These are phyloP conservation scores for Claviceps pazoutovae DNA, from an alignment of 2,329 filamentous ascomycete genomes.

Conservation along the genomic window DNA sequence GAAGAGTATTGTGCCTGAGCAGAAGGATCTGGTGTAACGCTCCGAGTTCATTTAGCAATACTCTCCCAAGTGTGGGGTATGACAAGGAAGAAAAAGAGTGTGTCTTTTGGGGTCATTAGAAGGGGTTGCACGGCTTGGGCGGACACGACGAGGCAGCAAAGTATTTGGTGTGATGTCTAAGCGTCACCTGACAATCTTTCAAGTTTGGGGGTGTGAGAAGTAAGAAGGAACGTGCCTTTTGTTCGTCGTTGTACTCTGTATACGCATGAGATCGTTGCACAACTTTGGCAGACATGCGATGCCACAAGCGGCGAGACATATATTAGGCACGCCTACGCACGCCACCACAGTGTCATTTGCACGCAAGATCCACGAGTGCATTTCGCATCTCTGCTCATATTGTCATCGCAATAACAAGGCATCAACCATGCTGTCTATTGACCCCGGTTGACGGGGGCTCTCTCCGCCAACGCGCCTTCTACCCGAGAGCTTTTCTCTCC, in stretches of 20 bases:
- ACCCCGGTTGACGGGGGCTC: slow-evolving; percentile 31
- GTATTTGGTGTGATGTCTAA: too few relatives aligned
- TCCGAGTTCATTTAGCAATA: too few relatives aligned
- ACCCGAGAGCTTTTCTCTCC: slow-evolving; percentile 10
- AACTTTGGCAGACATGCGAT: neutral
- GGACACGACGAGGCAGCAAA: too few relatives aligned
- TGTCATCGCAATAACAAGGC: neutral
- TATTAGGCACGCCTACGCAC: neutral
- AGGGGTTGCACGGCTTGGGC: too few relatives aligned
- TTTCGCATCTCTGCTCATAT: neutral
- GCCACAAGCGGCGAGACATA: too few relatives aligned
- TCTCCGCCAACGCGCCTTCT: slow-evolving; percentile 7
- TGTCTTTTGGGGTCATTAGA: too few relatives aligned
- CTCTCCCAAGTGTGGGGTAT: too few relatives aligned
- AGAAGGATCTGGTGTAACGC: slow-evolving; percentile 25
- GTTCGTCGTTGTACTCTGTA: too few relatives aligned
- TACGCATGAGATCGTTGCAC: neutral
- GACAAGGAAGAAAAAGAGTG: too few relatives aligned
- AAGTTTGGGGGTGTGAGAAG: too few relatives aligned
- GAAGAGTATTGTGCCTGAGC: slow-evolving; percentile 60
- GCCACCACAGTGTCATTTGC: neutral
- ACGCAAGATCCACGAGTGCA: neutral
- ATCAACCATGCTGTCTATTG: slow-evolving; percentile 13
- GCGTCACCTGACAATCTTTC: too few relatives aligned
- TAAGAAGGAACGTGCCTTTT: too few relatives aligned